Conservation (phyloP, 371 early-diverging fungal genomes). For the Nosema muscidifuracis region DNA sequence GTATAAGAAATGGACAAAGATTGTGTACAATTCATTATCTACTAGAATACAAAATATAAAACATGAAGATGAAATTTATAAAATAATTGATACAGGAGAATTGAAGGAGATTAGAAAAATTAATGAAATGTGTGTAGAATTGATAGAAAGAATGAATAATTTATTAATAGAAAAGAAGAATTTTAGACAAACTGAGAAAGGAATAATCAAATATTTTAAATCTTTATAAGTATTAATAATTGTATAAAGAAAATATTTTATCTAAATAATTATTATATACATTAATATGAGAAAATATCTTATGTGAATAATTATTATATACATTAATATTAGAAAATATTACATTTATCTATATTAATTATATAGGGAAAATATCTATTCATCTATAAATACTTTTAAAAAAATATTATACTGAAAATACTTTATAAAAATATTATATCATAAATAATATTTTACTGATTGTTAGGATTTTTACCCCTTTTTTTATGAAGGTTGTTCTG, state of each 20-base stretch:
- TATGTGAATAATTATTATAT: too few species aligned
- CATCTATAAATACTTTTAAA: too few species aligned
- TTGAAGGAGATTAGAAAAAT: conserved; percentile 5
- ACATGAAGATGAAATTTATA: neutral
- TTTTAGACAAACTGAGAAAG: neutral
- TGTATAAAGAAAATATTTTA: conserved; percentile 12
- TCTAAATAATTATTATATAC: neutral
- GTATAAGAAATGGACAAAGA: neutral
- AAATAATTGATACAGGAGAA: neutral
- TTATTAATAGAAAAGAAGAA: neutral
- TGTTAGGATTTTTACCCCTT: neutral
- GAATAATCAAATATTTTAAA: conserved; percentile 6
- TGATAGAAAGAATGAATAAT: conserved; percentile 6
- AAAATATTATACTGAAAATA: too few species aligned
- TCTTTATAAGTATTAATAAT: too few species aligned
- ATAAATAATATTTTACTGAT: too few species aligned
- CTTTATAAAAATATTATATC: too few species aligned
- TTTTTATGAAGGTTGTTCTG: conserved; percentile 15
- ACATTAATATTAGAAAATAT: too few species aligned
- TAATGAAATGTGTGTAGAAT: neutral
- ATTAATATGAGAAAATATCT: neutral
- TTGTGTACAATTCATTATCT: neutral
- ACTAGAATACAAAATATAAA: neutral
- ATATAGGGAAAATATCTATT: too few species aligned
- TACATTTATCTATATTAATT: too few species aligned